These are phyloP conservation scores for Diddensiella santjacobensis DNA, from an alignment of 805 yeast species.

Conservation along the genomic window DNA sequence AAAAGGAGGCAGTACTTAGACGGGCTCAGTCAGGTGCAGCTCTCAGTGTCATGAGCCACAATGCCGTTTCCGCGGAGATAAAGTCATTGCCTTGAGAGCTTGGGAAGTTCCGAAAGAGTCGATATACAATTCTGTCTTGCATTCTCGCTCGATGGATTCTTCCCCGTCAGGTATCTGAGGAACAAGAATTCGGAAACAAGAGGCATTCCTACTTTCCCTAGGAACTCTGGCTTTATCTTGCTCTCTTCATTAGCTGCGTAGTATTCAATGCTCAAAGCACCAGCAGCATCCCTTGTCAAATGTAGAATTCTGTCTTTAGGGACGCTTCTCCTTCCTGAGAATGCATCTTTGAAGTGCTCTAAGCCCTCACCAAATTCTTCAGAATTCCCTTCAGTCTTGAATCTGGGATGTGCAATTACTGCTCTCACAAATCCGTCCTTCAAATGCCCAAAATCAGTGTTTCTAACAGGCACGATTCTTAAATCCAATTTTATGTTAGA, in stretches of 20 bases:
- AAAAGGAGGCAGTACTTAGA: conserved; percentile 28
- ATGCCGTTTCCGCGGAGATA: conserved; percentile 27
- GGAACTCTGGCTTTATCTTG: conserved; percentile 20
- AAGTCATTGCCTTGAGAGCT: background rate
- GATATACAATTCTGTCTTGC: conserved; percentile 45
- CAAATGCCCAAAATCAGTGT: conserved; percentile 86
- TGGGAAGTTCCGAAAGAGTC: background rate
- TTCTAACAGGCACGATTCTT: conserved; percentile 80
- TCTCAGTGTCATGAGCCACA: conserved; percentile 31
- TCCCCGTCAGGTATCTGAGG: conserved; percentile 70
- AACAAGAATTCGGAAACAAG: conserved; percentile 63
- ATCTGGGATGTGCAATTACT: conserved; percentile 60
- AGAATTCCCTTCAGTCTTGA: conserved; percentile 42
- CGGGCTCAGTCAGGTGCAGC: conserved; percentile 39
- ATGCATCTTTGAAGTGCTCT: conserved; percentile 58
- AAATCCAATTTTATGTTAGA: conserved; percentile 61
- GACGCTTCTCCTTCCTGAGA: conserved; percentile 65
- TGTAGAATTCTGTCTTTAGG: conserved; percentile 67
- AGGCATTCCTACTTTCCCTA: conserved; percentile 65
- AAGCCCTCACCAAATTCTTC: conserved; percentile 58
- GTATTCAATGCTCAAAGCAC: conserved; percentile 45
- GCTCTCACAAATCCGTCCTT: conserved; percentile 87
- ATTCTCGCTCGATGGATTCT: conserved; percentile 58
- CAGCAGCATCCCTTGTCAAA: conserved; percentile 49
- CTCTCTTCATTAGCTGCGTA: conserved; percentile 38